Evolutionary conservation across 2,329 filamentous ascomycete species (phyloP).

Genomic region (Ascochyta pisi): DNA sequence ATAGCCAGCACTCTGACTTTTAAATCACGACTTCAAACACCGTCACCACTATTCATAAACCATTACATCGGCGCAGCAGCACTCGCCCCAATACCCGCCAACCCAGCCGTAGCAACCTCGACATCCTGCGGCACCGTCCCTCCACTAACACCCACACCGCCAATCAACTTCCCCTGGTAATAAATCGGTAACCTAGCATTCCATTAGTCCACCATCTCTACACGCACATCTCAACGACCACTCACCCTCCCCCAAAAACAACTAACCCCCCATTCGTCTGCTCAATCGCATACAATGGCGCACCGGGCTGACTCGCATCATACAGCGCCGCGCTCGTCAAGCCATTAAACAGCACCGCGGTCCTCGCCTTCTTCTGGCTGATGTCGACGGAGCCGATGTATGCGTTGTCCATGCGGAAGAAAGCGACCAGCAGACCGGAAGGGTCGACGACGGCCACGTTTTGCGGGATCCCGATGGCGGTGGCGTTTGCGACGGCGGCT

Average conservation of each 20-base stretch:
- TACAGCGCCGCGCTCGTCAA: slow-evolving; percentile 23
- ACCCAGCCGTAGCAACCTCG: slow-evolving; percentile 24
- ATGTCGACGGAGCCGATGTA: slow-evolving; percentile 38
- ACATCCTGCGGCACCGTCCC: slow-evolving; percentile 37
- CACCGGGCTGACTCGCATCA: slow-evolving; percentile 25
- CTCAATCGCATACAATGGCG: slow-evolving; percentile 31
- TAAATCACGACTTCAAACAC: no score
- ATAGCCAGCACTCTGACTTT: no score
- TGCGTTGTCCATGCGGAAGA: slow-evolving; percentile 40
- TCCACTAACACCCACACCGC: slow-evolving; percentile 40
- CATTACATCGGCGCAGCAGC: slow-evolving; percentile 3
- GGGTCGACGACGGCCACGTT: slow-evolving; percentile 42
- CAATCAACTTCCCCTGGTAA: slow-evolving; percentile 32
- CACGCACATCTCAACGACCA: background rate
- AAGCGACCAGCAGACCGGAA: slow-evolving; percentile 36
- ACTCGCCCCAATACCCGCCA: slow-evolving; percentile 13
- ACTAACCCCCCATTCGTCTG: slow-evolving; percentile 38
- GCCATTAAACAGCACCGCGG: slow-evolving; percentile 39
- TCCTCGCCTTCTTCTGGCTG: slow-evolving; percentile 38
- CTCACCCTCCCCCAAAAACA: slow-evolving; percentile 37
- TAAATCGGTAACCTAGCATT: slow-evolving; percentile 34
- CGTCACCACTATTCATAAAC: no score
- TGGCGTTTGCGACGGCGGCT: slow-evolving; percentile 32
- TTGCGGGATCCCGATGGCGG: slow-evolving; percentile 29
- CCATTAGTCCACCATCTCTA: background rate